Evolutionary conservation across 1,284 basidiomycete species (phyloP), one percentile per base, ranked within the genome.

Genomic region (Amylostereum areolatum): DNA sequence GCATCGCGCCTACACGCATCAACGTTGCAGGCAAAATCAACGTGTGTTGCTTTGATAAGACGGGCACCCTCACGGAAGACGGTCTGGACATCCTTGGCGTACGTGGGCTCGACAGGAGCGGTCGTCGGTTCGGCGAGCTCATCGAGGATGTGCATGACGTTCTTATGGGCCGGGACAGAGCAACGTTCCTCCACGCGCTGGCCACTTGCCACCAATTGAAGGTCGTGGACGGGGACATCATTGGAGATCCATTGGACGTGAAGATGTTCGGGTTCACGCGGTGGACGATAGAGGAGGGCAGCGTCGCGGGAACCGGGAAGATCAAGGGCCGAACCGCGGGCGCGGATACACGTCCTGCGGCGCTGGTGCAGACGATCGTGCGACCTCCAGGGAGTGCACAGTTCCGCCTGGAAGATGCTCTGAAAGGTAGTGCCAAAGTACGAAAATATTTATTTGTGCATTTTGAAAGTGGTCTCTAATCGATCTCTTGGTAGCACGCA

Each of bases 31-130:
- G 97, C 31, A 97, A 97, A 70, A 78, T 99, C 71, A 98, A 99
- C 57, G 89, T 99, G 6, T 96, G 95, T 60, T 98, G 95, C 67
- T 99, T 99, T 62, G 97, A 99, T 75, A 99, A 99, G 73, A 99
- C 97, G 1, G 97, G 97, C 2, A 99, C 97, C 1, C 77, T 99
- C 12, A 99, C 97, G 0, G 97, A 98, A 66, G 97, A 99, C 57
- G 97, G 97, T 1, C 77, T 99, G 39, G 97, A 99, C 62, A 94
- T 99, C 42, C 85, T 99, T 42, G 94, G 94, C 28, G 87, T 95
- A 9, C 84, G 94, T 37, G 83, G 82, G 1, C 77, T 92, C 40
- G 92, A 95, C 56, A 82, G 88, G 44, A 78, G 72, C 48, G 75
- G 67, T 7, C 78, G 84, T 45, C 80, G 85, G 41, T 99, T 99